Base-by-base conservation (phyloP, 2,329 filamentous ascomycete genomes). In the Sarocladium kiliense region DNA sequence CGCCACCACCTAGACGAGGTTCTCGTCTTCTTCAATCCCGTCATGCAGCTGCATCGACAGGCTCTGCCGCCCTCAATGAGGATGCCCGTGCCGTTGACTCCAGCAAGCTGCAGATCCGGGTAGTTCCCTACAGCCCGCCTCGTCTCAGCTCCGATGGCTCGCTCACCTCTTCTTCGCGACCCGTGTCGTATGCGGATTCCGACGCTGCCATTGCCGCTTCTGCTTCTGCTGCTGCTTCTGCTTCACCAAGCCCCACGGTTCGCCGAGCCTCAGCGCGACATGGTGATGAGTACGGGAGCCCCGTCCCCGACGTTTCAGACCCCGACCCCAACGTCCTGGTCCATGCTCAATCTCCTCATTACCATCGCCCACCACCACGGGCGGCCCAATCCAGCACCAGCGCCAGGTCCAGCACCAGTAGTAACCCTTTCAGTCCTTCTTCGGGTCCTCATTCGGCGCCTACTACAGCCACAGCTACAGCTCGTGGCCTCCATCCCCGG, bases 121-220 rank as follows among this genome's bases (percentile, higher is more conserved):
- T 72, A 16, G 71, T 73, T 30, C 69, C 71, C 12, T 73, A 73
- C 56, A 71, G 64, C 53, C 71, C 71, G 26, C 68, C 70, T 49
- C 66, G 68, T 37, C 58, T 72, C 50, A 67, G 63, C 55, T 65
- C 66, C 37, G 69, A 68, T 57, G 65, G 58, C 21, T 65, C 67
- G 7, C 47, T 51, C 19, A 36, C 49, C 5, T 27, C 59, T 26
- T 58, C 59, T 23, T 63, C 65, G 19, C 60, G 62, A n/a, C 59
- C 63, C 9, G 57, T 59, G 39, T 65, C 66, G 10, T 62, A 61
- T 39, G 59, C 61, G 42, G 62, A 63, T 32, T 23, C 21, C 34
- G 21, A 47, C 12, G 27, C 55, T 19, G 18, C 19, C 6, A 54
- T 37, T 27, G 23, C 18, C 7, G n/a, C 49, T 23, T 36, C 11